Evolutionary conservation across 2,329 filamentous ascomycete species (phyloP).

Genomic region (Ceratocystis ficicola): DNA sequence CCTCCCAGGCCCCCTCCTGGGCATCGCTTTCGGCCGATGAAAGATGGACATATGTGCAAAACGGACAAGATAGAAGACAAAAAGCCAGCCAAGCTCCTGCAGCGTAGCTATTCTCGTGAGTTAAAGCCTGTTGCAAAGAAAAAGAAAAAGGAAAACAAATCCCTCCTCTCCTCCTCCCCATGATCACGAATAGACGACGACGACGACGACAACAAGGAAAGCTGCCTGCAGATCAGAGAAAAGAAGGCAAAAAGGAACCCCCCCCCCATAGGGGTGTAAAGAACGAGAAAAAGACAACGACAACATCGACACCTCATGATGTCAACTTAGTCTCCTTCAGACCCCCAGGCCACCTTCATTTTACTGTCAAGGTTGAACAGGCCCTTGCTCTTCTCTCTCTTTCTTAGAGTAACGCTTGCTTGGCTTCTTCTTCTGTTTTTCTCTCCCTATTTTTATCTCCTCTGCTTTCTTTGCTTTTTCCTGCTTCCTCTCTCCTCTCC

Average conservation of each 20-base stretch:
- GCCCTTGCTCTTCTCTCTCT: background rate
- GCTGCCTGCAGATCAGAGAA: background rate
- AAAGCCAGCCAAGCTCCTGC: too few relatives aligned
- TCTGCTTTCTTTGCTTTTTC: background rate
- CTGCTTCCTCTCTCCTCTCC: background rate
- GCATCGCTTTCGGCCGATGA: too few relatives aligned
- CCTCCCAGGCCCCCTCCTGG: too few relatives aligned
- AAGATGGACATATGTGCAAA: too few relatives aligned
- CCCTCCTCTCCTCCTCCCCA: too few relatives aligned
- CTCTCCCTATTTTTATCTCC: background rate
- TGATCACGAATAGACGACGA: background rate
- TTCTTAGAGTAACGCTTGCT: background rate
- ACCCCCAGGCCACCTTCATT: too few relatives aligned
- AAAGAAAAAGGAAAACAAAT: background rate
- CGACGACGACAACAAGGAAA: background rate
- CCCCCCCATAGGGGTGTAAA: background rate
- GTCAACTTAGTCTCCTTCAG: too few relatives aligned
- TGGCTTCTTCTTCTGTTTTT: too few relatives aligned
- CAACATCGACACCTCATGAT: background rate
- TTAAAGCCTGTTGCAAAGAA: background rate
- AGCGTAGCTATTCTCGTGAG: too few relatives aligned
- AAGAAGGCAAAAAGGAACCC: background rate
- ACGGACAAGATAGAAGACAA: too few relatives aligned
- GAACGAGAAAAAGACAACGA: background rate
- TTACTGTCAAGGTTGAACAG: too few relatives aligned